Base-by-base conservation (phyloP, 495 filamentous ascomycete genomes). In the Peziza echinospora region DNA sequence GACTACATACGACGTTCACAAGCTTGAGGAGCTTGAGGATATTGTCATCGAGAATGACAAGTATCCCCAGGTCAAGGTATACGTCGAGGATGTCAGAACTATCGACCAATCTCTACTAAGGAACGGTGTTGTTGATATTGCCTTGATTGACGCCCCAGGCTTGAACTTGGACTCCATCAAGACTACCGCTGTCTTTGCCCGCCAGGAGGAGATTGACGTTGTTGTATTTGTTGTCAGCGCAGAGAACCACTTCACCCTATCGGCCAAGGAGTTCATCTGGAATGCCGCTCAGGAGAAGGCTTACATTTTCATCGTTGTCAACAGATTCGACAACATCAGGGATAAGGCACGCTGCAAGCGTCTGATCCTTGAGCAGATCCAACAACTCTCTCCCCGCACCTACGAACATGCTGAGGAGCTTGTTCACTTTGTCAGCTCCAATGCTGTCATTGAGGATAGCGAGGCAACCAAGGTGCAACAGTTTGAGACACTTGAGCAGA, bases 301-400 rank as follows among this genome's bases (percentile, higher is more conserved):
- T 10, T 96, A 97, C 56, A 87, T 97, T 53, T 97, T 97, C 67
- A 89, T 97, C 65, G 89, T 96, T 7, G 89, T 96, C 43, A 97
- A 97, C 60, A 84, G 86, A 24, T 97, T 83, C 54, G 91, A 97
- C 62, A 80, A 81, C 51, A 94, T 97, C 54, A 70, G 76, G 49
- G 84, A 96, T 62, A 89, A 96, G 65, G 72, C 80, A 45, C 63
- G 77, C 47, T 85, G 82, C 55, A 76, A 93, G 58, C 80, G 85
- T 54, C 77, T 87, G 76, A 89, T 97, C 26, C 64, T 96, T 39
- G 83, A 92, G 50, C 84, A 96, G 61, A 77, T 97, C 22, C 68
- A 68, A 37, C 71, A 73, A 23, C 68, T 96, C 39, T 94, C 87
- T 55, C 86, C 86, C 23, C 74, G 77, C 43, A 96, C 89, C 2